Evolutionary conservation across 345 rosid species (phyloP), one percentile per base, ranked within the genome.

Genomic region (Turnera subulata): DNA sequence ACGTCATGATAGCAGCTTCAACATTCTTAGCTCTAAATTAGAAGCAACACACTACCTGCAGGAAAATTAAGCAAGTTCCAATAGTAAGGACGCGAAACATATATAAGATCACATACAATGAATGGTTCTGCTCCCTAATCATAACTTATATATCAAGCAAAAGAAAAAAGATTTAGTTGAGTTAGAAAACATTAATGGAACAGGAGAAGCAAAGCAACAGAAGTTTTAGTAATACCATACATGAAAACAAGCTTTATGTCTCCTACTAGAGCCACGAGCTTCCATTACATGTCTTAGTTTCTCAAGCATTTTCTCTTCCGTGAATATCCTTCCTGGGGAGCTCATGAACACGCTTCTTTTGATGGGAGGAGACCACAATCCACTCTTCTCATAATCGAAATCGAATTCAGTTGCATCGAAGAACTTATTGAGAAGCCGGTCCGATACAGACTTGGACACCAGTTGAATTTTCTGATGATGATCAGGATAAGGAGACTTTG

Each of bases 321-420:
- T 86, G 46, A 81, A 71, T 5, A 91, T 86, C 55, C 50, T 71
- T 6, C 75, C 85, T 20, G 77, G 78, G 0, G 89, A 79, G 60
- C 74, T 78, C 72, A 88, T 53, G 73, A 82, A 88, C 6, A 73
- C 78, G 6, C 61, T 79, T 55, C 89, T 71, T 63, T 47, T 77
- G 60, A 88, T 46, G 0, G 88, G 88, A 33, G 96, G 96, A 73
- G 96, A 88, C 96, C 96, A 88, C 38, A 88, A 33, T 18, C 80
- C 88, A 15, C 96, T 88, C 38, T 55, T 53, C 64, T 71, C 67
- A 39, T 77, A 75, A 62, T 88, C 89, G 47, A 88, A 88, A 50
- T 78, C 81, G 18, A 65, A 88, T 49, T 81, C 85, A 9, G 75
- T 76, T 13, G 72, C 87, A 55, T 87, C 91, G 39, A 50, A 78